Conservation (phyloP, 768 basidiomycete genomes). For the Leccinum uliginosum region DNA sequence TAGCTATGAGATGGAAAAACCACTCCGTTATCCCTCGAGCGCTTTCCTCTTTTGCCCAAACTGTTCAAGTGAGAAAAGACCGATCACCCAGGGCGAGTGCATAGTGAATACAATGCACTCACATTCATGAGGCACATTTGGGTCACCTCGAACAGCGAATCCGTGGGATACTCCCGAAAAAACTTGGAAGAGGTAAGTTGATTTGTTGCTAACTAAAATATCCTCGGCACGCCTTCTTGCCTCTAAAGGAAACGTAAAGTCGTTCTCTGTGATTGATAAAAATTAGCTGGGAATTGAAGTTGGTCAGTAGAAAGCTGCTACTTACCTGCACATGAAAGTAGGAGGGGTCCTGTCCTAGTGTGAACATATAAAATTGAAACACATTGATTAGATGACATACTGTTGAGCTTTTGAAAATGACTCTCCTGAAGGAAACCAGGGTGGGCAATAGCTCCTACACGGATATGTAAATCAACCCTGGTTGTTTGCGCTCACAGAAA, state of each 20-base stretch:
- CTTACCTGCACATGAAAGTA: slow-evolving; percentile 27
- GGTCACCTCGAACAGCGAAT: slow-evolving; percentile 25
- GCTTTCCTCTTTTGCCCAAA: slow-evolving; percentile 57
- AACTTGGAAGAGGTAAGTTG: slow-evolving; percentile 51
- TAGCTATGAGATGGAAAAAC: slow-evolving; percentile 40
- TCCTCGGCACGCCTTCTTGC: slow-evolving; percentile 53
- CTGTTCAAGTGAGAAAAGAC: slow-evolving; percentile 23
- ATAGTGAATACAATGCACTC: slow-evolving; percentile 2
- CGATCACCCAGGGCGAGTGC: neutral
- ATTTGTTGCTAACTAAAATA: slow-evolving; percentile 44
- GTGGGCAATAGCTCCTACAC: slow-evolving; percentile 47
- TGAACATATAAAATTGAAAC: neutral
- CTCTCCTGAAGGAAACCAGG: slow-evolving; percentile 48
- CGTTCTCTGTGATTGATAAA: slow-evolving; percentile 36
- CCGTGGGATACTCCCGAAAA: slow-evolving; percentile 42
- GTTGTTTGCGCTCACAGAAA: neutral
- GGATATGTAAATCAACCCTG: neutral
- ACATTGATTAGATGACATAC: slow-evolving; percentile 30
- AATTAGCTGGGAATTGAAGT: neutral
- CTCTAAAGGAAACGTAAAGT: slow-evolving; percentile 48
- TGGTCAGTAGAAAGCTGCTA: neutral
- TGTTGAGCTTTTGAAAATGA: slow-evolving; percentile 46
- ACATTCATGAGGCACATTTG: slow-evolving; percentile 13
- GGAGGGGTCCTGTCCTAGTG: slow-evolving; percentile 15
- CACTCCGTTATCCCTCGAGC: slow-evolving; percentile 46